Percentiles rank a stretch among this genome's conserved stretches.
These are phyloP conservation scores for Globisporangium carolinianum DNA, from an alignment of 352 stramenopile species.

Conservation along the genomic window DNA sequence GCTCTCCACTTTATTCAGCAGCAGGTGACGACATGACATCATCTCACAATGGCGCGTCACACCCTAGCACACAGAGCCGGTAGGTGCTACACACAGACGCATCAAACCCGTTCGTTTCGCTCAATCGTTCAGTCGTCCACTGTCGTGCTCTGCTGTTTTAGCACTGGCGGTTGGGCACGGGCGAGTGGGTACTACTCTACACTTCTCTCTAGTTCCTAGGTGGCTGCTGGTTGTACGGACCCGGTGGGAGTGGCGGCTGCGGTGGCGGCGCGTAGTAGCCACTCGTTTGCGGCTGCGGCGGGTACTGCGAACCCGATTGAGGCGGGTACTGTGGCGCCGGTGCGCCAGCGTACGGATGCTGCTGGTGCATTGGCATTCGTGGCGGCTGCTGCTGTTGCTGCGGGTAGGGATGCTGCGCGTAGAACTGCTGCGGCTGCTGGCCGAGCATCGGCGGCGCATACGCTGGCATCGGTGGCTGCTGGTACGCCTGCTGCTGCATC, in stretches of 20 bases:
- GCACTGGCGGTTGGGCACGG: background rate
- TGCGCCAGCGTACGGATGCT: slow-evolving; percentile 18
- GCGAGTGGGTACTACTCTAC: slow-evolving; percentile 10
- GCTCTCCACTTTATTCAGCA: too few species aligned
- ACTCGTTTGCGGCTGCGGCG: background rate
- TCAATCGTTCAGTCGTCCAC: slow-evolving; percentile 3
- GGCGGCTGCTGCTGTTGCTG: background rate
- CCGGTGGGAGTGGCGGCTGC: slow-evolving; percentile 25
- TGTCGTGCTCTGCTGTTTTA: background rate
- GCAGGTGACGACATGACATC: too few species aligned
- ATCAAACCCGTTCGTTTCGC: too few species aligned
- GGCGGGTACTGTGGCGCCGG: slow-evolving; percentile 10
- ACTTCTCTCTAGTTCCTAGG: slow-evolving; percentile 9
- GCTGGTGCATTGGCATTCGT: background rate
- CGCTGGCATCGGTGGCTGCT: slow-evolving; percentile 6
- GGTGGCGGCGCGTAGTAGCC: slow-evolving; percentile 10
- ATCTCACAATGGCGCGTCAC: too few species aligned
- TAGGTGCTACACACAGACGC: too few species aligned
- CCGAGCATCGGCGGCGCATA: background rate
- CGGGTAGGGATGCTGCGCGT: background rate
- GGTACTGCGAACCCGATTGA: background rate
- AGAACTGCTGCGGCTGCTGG: slow-evolving; percentile 3
- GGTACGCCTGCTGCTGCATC: slow-evolving; percentile 9
- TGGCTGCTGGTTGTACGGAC: slow-evolving; percentile 24
- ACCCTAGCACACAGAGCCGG: too few species aligned